Base-by-base conservation (phyloP, 2,329 filamentous ascomycete species). In the Thielaviopsis ethacetica region DNA sequence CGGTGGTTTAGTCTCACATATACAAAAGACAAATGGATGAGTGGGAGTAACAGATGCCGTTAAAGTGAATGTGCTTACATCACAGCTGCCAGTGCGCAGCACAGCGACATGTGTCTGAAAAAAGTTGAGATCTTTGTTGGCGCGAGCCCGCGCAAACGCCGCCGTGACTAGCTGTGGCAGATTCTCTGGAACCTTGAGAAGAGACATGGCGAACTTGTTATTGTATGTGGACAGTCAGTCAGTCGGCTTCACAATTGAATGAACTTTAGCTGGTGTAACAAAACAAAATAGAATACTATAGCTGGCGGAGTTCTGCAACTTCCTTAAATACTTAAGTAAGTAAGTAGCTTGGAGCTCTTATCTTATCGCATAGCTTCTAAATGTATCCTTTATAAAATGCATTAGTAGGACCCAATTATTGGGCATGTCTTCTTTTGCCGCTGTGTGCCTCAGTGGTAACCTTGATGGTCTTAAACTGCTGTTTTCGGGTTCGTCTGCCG, bases 31-130 rank as follows among this genome's bases (percentile, higher is more conserved):
- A n/a, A n/a, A 15, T 17, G 24, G 22, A n/a, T 12, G 15, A 19
- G n/a, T 12, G 51, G 21, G 47, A 57, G 30, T 22, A n/a, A n/a
- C n/a, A n/a, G n/a, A n/a, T n/a, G n/a, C n/a, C n/a, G n/a, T n/a
- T n/a, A n/a, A n/a, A n/a, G n/a, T n/a, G n/a, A n/a, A n/a, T n/a
- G n/a, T n/a, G 66, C 73, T 19, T 65, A 79, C 77, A 0, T 73
- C 73, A 34, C 74, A 67, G 22, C 69, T 68, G 63, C 72, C 69
- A 51, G 74, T 69, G 47, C 67, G 68, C 53, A 82, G 65, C 54
- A 81, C 63, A 4, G 74, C 68, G 52, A 76, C 79, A 60, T 79
- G 73, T 2, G 78, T 81, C 52, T 76, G 72, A 65, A 76, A 82
- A 65, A 77, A 81, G 54, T 71, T 71, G 57, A 82, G 66, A 62